Conservation (phyloP, 352 stramenopile species). For the Pythium guiyangense region DNA sequence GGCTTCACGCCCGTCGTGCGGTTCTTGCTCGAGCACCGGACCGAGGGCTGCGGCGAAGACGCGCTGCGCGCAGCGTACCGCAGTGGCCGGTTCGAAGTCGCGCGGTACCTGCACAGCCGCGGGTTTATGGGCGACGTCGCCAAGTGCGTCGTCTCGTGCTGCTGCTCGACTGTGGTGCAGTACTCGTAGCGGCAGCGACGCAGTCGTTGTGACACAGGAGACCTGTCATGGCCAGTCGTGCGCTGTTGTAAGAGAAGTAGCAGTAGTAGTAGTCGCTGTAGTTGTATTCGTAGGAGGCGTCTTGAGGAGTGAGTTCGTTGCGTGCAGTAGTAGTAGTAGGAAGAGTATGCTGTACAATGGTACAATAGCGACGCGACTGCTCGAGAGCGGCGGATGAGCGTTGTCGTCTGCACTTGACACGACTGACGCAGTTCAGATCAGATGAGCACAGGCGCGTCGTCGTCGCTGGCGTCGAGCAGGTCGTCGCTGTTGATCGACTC, state of each 20-base stretch:
- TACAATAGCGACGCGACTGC: too few relatives aligned
- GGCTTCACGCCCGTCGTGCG: too few relatives aligned
- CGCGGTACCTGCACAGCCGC: conserved; percentile 9
- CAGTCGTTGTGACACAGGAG: too few relatives aligned
- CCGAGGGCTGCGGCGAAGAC: conserved; percentile 10
- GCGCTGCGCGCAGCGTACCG: conserved; percentile 1
- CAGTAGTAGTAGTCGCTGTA: background rate
- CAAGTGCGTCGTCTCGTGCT: conserved; percentile 13
- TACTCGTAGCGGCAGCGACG: background rate
- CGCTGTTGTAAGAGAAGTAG: too few relatives aligned
- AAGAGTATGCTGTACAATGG: too few relatives aligned
- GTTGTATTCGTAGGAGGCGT: background rate
- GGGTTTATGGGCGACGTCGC: conserved; percentile 12
- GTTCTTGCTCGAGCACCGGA: conserved; percentile 7
- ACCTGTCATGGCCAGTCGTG: background rate
- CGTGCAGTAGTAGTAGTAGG: too few relatives aligned
- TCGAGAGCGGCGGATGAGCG: too few relatives aligned
- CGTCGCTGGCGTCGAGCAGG: background rate
- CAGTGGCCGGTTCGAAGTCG: conserved; percentile 10
- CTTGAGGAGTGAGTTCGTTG: background rate
- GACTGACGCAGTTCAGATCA: background rate
- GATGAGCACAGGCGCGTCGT: conserved; percentile 2
- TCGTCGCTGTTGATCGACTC: background rate
- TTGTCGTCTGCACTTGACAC: too few relatives aligned
- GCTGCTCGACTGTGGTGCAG: conserved; percentile 5